Evolutionary conservation across 192 early-diverging fungal species (phyloP), one percentile per base, ranked within the genome.

Genomic region (Coemansia sp.): DNA sequence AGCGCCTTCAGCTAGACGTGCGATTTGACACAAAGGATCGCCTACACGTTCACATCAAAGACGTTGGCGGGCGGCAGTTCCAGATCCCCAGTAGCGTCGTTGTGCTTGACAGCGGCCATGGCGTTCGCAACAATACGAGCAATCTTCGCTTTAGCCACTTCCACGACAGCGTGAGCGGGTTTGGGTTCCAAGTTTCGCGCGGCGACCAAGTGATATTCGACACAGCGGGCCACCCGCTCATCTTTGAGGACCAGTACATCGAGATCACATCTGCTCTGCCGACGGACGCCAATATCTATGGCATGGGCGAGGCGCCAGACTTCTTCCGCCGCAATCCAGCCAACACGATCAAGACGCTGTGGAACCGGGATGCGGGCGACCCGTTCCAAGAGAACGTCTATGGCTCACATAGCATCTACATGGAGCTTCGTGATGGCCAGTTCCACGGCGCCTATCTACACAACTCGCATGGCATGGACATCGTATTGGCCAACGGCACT

Each of bases 401-500:
- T 42, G 90, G 90, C 17, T 76, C 82, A 24, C 90, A 91, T 40
- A 80, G 89, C 1, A 79, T 86, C 53, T 86, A 90, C 64, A 74
- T 89, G 37, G 90, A 91, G 76, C 72, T 89, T 42, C 83, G 87
- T 24, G 51, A 54, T 51, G 84, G 83, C 6, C 58, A 64, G n/a
- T 76, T 84, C 39, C 86, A 87, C 22, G 85, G 84, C 32, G 70
- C 61, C 1, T 89, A 88, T 35, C 56, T 91, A 54, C 70, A 86
- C 60, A 89, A 86, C 61, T 81, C 83, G n/a, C 86, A 91, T 38
- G 90, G 89, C 14, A 89, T 91, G 89, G 90, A 91, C 67, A 78
- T 91, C 36, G 76, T 74, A 9, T 38, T 87, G 46, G 67, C 69
- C 2, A 72, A 77, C 27, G 41, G 56, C 29, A 83, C 80, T 14